Base-by-base conservation (phyloP, 306 rosid species). In the Mimosa bimucronata region DNA sequence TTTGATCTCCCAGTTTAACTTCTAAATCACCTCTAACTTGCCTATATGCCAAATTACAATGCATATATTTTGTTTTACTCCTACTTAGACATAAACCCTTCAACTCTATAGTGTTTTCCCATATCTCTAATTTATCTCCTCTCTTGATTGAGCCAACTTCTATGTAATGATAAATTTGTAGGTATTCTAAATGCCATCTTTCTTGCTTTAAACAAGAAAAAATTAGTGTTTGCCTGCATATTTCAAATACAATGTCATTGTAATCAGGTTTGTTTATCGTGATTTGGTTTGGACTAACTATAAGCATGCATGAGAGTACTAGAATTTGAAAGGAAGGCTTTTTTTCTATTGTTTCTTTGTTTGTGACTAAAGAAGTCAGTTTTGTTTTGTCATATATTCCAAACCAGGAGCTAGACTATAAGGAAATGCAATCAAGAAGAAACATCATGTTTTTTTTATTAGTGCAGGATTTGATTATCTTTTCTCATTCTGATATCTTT, bases 281-380 rank as follows among this genome's bases (percentile, higher is more conserved):
- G 53, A 66, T 50, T 80, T 37, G 57, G 31, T 9, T 80, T 66
- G 34, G 76, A 69, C n/a, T 76, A 29, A 73, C 62, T 62, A 30
- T 5, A 6, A 40, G 5, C 82, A 50, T 58, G 64, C 65, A 45
- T 45, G 53, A 79, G 73, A 66, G 66, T 79, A 74, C 83, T 61
- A 41, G 25, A 29, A 66, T 60, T 52, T 64, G 76, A 62, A 42
- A 48, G 15, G 1, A 40, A 13, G 9, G 9, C 19, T 23, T 10
- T 80, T 44, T 28, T 42, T 37, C 62, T 52, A 1, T 52, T 61
- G 34, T 69, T 41, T 69, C 55, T 42, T 69, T 38, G 50, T 68
- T 75, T 44, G 45, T 79, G 70, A 76, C 79, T 79, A 60, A 55
- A 23, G 10, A 58, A 30, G 40, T 34, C 75, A 66, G 19, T 60